A percentile compares a stretch with the other conserved stretches of the same genome.
These are phyloP conservation scores for Rhodamnia argentea DNA, from an alignment of 345 rosid species.

Conservation along the genomic window DNA sequence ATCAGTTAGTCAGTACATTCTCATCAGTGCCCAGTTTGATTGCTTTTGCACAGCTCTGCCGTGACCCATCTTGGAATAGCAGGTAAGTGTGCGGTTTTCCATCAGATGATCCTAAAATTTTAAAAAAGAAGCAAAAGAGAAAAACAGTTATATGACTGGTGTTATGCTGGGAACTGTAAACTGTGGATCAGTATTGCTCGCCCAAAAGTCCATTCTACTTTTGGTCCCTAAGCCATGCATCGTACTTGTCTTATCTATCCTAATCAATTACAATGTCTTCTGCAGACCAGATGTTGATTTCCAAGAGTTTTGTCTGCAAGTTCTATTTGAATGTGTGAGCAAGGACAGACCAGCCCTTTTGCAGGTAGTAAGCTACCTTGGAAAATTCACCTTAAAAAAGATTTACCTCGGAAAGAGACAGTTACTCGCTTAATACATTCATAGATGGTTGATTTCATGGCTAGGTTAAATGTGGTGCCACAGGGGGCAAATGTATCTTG, in stretches of 20 bases:
- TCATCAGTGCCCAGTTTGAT: slow-evolving; percentile 96
- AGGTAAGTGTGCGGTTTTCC: slow-evolving; percentile 24
- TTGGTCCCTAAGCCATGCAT: not conserved
- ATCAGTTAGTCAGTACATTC: slow-evolving; percentile 90
- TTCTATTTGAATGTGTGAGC: slow-evolving; percentile 89
- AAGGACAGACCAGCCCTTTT: slow-evolving; percentile 93
- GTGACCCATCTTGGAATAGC: slow-evolving; percentile 80
- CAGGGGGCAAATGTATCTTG: not conserved
- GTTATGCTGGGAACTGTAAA: not conserved
- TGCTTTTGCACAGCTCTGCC: slow-evolving; percentile 82
- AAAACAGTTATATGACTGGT: not conserved
- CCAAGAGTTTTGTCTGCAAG: slow-evolving; percentile 94
- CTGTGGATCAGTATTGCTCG: not conserved
- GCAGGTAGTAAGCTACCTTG: slow-evolving; percentile 39
- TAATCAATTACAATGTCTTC: not conserved
- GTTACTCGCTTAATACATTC: not conserved
- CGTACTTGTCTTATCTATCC: not conserved
- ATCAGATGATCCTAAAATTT: not conserved
- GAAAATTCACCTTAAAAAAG: not conserved
- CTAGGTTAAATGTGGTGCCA: not conserved
- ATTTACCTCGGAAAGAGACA: not conserved
- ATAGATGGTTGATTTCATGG: not conserved
- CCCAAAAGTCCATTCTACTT: not conserved
- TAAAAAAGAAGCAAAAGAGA: not conserved
- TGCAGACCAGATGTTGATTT: slow-evolving; percentile 78